Conservation (phyloP, 257 asterid species). For the Solanum raphanifolium region DNA sequence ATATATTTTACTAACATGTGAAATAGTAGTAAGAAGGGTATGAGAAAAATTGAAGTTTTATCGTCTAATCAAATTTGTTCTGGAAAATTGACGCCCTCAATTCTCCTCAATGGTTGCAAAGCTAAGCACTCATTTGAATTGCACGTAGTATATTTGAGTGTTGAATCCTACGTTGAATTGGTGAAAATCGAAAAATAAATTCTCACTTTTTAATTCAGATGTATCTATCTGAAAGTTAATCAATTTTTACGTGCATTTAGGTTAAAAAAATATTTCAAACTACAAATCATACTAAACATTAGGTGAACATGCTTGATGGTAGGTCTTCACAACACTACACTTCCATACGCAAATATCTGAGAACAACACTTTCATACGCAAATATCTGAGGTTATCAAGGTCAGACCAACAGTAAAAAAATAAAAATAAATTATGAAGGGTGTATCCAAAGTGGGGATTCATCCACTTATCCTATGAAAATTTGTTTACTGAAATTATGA, state of each 20-base stretch:
- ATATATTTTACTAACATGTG: neutral
- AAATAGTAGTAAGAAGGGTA: neutral
- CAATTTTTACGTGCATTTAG: no score
- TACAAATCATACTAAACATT: neutral
- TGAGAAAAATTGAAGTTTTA: neutral
- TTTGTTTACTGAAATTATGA: neutral
- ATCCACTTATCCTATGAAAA: neutral
- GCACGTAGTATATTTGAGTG: neutral
- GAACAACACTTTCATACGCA: no score
- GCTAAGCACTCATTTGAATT: neutral
- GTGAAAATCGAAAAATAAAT: no score
- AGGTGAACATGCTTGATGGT: neutral
- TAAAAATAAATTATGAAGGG: no score
- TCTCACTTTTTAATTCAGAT: no score
- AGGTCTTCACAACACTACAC: neutral
- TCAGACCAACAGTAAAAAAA: no score
- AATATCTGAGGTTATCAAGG: no score
- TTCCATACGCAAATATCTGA: no score
- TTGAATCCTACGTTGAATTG: no score
- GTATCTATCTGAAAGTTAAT: neutral
- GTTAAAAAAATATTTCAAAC: no score
- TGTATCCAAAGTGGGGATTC: no score
- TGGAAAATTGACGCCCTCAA: neutral
- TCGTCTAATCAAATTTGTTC: neutral
- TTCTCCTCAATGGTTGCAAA: neutral